phyloP scores from a whole-genome alignment of 352 stramenopile genomes.

The Pythium rhizo-oryzae region DNA sequence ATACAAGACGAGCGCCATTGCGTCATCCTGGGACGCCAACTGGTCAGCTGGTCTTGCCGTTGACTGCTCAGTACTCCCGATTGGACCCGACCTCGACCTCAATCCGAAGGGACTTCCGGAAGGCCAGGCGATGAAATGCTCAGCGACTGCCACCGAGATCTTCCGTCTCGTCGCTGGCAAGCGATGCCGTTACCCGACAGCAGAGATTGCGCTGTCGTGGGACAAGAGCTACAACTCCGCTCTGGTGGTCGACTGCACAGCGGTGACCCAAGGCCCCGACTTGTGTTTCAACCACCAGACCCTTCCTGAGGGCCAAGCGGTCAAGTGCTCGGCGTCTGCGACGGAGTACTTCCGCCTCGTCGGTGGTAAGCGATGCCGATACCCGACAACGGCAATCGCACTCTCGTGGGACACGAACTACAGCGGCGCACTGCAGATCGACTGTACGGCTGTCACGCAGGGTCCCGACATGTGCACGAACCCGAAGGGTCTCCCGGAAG shows the following conservation, averaged over 20 bases:
- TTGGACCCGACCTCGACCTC: too few species aligned
- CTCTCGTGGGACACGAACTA: constrained; percentile 34
- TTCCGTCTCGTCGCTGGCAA: constrained; percentile 26
- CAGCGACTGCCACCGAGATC: not conserved
- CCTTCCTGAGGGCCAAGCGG: constrained; percentile 16
- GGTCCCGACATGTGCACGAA: constrained; percentile 21
- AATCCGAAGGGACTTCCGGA: constrained; percentile 16
- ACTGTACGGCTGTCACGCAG: constrained; percentile 22
- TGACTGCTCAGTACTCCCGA: too few species aligned
- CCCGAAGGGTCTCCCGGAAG: constrained; percentile 3
- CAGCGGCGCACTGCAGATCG: constrained; percentile 13
- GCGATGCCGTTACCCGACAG: constrained; percentile 28
- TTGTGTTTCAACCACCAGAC: constrained; percentile 19
- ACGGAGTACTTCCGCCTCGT: constrained; percentile 26
- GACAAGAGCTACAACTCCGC: constrained; percentile 22
- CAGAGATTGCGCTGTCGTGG: constrained; percentile 31
- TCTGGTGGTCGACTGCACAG: constrained; percentile 24
- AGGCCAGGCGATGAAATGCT: constrained; percentile 32
- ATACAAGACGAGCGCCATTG: not conserved
- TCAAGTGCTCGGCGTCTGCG: constrained; percentile 25
- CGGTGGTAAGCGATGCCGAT: constrained; percentile 25
- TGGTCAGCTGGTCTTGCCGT: too few species aligned
- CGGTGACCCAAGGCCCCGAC: constrained; percentile 15
- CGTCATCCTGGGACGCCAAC: too few species aligned
- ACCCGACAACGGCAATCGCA: constrained; percentile 25